Percentiles rank a stretch among this genome's conserved stretches.
phyloP scores from a whole-genome alignment of 2,329 filamentous ascomycete species.

The Botrytis pseudocinerea region DNA sequence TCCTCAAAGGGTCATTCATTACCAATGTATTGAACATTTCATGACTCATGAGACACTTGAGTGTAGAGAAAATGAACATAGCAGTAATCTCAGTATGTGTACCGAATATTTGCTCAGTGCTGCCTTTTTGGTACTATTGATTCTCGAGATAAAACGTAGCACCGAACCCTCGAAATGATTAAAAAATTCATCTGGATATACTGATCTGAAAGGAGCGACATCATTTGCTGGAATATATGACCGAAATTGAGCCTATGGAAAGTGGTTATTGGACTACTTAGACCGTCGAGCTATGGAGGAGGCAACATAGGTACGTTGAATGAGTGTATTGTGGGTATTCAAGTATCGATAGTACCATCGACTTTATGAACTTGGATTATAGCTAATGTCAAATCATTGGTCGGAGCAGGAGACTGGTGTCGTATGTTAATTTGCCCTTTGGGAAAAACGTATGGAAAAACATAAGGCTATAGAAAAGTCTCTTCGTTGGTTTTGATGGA shows the following conservation, averaged over 20 bases:
- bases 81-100: too few species aligned
- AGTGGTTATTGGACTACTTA: background rate
- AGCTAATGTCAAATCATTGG: background rate
- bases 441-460: too few species aligned
- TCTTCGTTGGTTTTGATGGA: background rate
- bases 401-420: background rate
- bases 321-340: background rate
- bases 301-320: background rate
- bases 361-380: background rate
- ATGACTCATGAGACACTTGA: too few species aligned
- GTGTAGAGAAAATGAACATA: too few species aligned
- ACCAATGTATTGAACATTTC: too few species aligned
- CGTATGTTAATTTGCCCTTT: background rate
- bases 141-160: background rate
- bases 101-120: background rate
- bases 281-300: too few species aligned
- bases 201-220: background rate
- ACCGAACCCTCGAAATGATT: background rate
- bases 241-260: background rate
- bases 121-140: background rate
- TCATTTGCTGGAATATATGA: background rate
- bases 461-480: background rate
- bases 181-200: background rate
- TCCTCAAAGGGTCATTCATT: too few species aligned
- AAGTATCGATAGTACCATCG: background rate